Percentiles rank a stretch among this genome's conserved stretches.
Evolutionary conservation across 441 rosid genomes (phyloP).

Genomic region (Gossypium gossypioides): DNA sequence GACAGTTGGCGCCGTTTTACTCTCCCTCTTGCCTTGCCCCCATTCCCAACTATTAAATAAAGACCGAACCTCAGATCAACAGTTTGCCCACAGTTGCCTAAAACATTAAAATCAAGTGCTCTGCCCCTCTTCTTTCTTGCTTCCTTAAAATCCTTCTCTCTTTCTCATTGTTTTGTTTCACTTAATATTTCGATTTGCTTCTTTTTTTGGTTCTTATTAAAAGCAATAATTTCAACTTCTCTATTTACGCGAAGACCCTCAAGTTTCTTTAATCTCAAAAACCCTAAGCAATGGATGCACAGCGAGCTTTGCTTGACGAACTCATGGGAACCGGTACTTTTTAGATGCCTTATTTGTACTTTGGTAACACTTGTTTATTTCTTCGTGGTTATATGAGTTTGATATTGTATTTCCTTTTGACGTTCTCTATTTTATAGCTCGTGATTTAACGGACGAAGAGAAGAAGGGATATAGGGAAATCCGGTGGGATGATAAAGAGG

Average conservation of each 20-base stretch:
- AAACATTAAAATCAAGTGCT: neutral
- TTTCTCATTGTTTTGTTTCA: neutral
- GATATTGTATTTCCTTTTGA: neutral
- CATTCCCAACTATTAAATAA: neutral
- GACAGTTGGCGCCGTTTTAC: neutral
- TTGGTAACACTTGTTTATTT: neutral
- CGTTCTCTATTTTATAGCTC: constrained; percentile 33
- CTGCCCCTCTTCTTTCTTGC: neutral
- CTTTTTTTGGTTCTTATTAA: neutral
- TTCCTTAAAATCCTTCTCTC: neutral
- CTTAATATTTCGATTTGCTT: neutral
- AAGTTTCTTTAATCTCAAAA: neutral
- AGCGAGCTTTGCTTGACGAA: constrained; percentile 87
- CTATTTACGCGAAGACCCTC: neutral
- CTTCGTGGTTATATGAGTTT: neutral
- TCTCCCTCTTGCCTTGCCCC: neutral
- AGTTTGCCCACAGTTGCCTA: neutral
- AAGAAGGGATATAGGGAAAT: constrained; percentile 70
- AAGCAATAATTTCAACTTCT: neutral
- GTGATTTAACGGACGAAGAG: constrained; percentile 83
- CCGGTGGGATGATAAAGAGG: constrained; percentile 92
- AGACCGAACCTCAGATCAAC: neutral
- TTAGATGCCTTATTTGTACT: neutral
- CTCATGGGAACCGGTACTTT: constrained; percentile 86
- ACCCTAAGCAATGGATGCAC: constrained; percentile 62